phyloP scores from a whole-genome alignment of 495 filamentous ascomycete genomes.

The Podospora pseudocomata region DNA sequence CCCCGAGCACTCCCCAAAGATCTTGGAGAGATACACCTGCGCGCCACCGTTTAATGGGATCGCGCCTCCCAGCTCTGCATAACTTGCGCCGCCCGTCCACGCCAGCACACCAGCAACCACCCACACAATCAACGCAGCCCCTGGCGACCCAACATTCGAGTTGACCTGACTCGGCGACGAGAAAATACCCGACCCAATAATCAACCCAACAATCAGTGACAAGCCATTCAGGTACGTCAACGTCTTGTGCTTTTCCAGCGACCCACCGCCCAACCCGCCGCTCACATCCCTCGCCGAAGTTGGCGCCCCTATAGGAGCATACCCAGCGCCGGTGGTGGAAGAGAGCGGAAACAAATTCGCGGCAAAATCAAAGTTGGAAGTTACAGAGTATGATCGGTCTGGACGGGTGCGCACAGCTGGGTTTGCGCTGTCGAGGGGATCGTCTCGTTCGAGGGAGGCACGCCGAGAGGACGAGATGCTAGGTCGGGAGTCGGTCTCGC shows the following conservation, averaged over 20 bases:
- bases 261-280: conserved; percentile 48
- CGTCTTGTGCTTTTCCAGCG: conserved; percentile 90
- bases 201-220: conserved; percentile 82
- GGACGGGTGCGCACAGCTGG: conserved; percentile 41
- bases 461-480: conserved; percentile 88
- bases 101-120: conserved; percentile 81
- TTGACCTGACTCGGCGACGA: conserved; percentile 94
- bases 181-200: conserved; percentile 98
- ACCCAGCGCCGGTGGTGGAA: conserved; percentile 70
- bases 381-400: conserved; percentile 76
- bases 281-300: conserved; percentile 49
- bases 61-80: conserved; percentile 91
- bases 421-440: conserved; percentile 65
- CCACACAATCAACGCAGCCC: conserved; percentile 88
- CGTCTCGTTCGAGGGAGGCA: conserved; percentile 82
- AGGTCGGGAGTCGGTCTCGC: conserved; percentile 65
- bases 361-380: conserved; percentile 90
- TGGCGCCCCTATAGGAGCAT: conserved; percentile 76
- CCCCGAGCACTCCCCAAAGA: conserved; percentile 86
- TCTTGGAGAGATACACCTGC: conserved; percentile 90
- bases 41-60: conserved; percentile 94
- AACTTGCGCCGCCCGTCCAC: conserved; percentile 95
- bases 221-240: conserved; percentile 92
- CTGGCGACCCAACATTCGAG: conserved; percentile 85
- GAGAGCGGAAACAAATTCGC: conserved; percentile 88